A percentile compares a stretch with the other conserved stretches of the same genome.
These are phyloP conservation scores for Trichoderma sp. DNA, from an alignment of 2,329 filamentous ascomycete genomes.

Conservation along the genomic window DNA sequence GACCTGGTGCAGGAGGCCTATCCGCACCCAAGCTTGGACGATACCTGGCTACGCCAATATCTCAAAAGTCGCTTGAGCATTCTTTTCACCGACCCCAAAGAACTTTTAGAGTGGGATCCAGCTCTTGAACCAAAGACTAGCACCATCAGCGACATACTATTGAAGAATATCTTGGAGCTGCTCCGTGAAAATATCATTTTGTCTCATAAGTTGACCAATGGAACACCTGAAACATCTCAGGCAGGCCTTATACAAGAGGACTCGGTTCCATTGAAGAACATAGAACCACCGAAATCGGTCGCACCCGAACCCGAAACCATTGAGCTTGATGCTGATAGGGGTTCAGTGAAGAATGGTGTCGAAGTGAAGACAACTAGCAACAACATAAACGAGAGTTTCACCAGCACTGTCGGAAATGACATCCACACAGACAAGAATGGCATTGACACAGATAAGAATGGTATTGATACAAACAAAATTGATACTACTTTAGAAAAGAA, in stretches of 20 bases:
- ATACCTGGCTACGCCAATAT: slow-evolving; percentile 16
- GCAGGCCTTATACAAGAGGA: background rate
- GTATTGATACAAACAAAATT: background rate
- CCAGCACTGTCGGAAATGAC: background rate
- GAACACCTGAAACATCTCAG: background rate
- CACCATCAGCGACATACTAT: slow-evolving; percentile 10
- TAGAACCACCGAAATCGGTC: background rate
- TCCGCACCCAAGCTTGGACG: background rate
- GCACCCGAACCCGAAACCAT: background rate
- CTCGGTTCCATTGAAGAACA: background rate
- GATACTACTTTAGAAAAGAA: background rate
- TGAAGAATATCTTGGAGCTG: slow-evolving; percentile 1
- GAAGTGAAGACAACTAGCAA: background rate
- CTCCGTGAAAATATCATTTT: background rate
- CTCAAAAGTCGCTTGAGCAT: background rate
- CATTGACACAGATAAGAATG: background rate
- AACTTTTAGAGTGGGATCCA: background rate
- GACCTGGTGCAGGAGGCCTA: slow-evolving; percentile 2
- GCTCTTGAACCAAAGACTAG: background rate
- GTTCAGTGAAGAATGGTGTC: background rate
- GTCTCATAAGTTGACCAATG: background rate
- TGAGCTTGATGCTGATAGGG: background rate
- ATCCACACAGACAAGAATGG: background rate
- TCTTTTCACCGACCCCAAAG: background rate
- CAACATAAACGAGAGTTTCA: background rate